Conservation (phyloP, 139 green algal species). For the Chlamydomonas applanata region DNA sequence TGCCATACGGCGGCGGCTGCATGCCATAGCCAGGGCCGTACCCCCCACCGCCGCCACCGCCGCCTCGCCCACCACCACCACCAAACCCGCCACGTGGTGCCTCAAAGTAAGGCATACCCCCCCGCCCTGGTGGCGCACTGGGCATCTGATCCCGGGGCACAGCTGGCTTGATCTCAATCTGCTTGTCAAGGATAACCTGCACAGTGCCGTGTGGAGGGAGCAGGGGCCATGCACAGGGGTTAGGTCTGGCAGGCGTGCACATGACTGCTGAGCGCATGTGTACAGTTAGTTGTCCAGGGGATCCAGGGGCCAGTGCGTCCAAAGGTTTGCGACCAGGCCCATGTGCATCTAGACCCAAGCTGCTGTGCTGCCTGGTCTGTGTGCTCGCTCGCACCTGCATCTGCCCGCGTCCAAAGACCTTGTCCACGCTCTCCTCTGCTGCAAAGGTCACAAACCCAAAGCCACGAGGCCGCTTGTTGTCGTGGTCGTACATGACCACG, state of each 20-base stretch:
- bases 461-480: slow-evolving; percentile 86
- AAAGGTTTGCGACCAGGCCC: too few relatives aligned
- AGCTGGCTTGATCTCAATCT: slow-evolving; percentile 90
- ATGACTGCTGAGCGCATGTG: too few relatives aligned
- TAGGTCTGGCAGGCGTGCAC: too few relatives aligned
- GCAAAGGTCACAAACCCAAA: slow-evolving; percentile 97
- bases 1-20: too few relatives aligned
- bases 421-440: slow-evolving; percentile 85
- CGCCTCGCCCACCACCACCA: background rate
- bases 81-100: background rate
- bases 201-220: too few relatives aligned
- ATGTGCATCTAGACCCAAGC: too few relatives aligned
- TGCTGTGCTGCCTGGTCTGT: too few relatives aligned
- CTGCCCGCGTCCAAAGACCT: slow-evolving; percentile 72
- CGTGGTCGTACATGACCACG: slow-evolving; percentile 96
- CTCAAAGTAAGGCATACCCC: slow-evolving; percentile 14
- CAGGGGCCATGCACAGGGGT: too few relatives aligned
- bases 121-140: slow-evolving; percentile 15
- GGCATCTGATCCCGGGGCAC: slow-evolving; percentile 87
- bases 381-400: slow-evolving; percentile 38
- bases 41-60: background rate
- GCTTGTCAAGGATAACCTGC: slow-evolving; percentile 92
- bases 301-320: too few relatives aligned
- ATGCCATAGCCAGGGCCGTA: slow-evolving; percentile 6
- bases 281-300: too few relatives aligned